Evolutionary conservation across 2,329 filamentous ascomycete species (phyloP).

Genomic region (Gnomoniopsis sp.): DNA sequence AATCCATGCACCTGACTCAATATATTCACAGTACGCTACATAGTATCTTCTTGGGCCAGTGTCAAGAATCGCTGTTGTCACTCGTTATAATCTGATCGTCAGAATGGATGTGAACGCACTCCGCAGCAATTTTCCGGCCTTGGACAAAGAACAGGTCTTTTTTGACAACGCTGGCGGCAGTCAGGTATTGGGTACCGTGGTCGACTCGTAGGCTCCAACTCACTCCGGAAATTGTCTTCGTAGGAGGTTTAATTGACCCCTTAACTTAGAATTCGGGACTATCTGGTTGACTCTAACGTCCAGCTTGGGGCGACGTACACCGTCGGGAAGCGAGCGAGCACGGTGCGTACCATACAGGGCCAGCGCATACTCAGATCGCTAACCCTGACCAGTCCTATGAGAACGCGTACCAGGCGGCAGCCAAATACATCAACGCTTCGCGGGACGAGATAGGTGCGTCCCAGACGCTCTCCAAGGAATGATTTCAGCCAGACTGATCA

Average conservation of each 20-base stretch:
- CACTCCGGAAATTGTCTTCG: not conserved
- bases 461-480: not conserved
- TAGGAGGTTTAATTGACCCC: conserved; percentile 1
- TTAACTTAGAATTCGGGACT: conserved; percentile 55
- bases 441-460: conserved; percentile 61
- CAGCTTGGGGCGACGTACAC: conserved; percentile 72
- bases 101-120: conserved; percentile 51
- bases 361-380: not conserved
- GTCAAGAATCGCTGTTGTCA: not conserved
- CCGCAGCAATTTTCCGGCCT: conserved; percentile 64
- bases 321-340: conserved; percentile 56
- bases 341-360: conserved; percentile 17
- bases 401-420: conserved; percentile 60
- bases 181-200: conserved; percentile 64
- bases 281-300: conserved; percentile 67
- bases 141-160: conserved; percentile 63
- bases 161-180: conserved; percentile 78
- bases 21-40: not conserved
- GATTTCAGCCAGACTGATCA: not conserved
- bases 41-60: not conserved
- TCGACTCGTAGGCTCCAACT: conserved; percentile 55
- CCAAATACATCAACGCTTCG: conserved; percentile 66
- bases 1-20: too few relatives aligned
- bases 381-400: conserved; percentile 40
- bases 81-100: not conserved